Conservation (phyloP, 176 grass and related monocot species). For the Triticum turgidum region DNA sequence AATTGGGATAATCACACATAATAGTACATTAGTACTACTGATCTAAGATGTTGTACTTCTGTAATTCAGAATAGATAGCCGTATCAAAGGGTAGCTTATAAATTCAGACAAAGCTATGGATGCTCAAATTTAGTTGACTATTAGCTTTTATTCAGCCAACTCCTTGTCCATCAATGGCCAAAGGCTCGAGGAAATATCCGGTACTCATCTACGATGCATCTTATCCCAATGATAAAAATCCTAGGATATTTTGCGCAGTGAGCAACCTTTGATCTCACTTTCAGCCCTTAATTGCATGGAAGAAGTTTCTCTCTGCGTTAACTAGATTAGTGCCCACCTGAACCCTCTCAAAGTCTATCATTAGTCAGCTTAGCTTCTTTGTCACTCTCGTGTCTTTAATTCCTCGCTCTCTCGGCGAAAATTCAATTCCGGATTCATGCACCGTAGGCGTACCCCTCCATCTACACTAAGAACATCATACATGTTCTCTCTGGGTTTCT, state of each 20-base stretch:
- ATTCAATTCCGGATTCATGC: conserved; percentile 11
- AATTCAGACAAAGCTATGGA: background rate
- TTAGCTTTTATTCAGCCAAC: conserved; percentile 1
- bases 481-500: background rate
- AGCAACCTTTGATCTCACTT: conserved; percentile 25
- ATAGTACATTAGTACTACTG: background rate
- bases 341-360: conserved; percentile 1
- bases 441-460: background rate
- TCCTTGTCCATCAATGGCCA: conserved; percentile 6
- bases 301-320: conserved; percentile 16
- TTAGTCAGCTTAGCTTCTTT: conserved; percentile 2
- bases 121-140: background rate
- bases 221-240: conserved; percentile 4
- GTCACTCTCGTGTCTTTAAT: background rate
- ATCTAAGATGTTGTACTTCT: background rate
- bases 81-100: background rate
- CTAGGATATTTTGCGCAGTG: conserved; percentile 5
- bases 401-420: background rate
- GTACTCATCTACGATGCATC: background rate
- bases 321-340: conserved; percentile 19
- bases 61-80: background rate
- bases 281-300: conserved; percentile 11
- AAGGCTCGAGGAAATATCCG: background rate
- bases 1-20: background rate
- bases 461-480: background rate